phyloP scores from a whole-genome alignment of 306 rosid genomes.

The Cucurbita ficifolia region DNA sequence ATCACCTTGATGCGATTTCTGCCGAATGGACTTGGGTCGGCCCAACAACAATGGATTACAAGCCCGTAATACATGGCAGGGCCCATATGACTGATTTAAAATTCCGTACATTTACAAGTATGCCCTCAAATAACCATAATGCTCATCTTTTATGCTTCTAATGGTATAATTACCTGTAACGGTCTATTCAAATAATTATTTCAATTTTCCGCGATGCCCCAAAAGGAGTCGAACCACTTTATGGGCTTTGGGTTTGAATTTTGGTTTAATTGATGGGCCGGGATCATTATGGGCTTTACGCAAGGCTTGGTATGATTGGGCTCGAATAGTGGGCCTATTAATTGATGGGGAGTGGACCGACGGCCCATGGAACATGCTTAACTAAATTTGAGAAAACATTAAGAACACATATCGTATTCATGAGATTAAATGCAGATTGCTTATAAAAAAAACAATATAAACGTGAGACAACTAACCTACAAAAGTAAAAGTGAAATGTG shows the following conservation, averaged over 20 bases:
- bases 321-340: not conserved
- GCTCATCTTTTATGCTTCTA: no score
- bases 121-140: no score
- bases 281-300: not conserved
- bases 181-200: no score
- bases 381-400: not conserved
- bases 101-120: not conserved
- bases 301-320: not conserved
- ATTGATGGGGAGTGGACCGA: not conserved
- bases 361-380: not conserved
- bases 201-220: no score
- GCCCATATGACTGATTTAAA: not conserved
- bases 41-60: not conserved
- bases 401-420: not conserved
- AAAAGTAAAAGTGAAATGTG: not conserved
- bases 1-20: not conserved
- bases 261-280: not conserved
- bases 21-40: not conserved
- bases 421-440: not conserved
- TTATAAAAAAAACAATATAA: not conserved
- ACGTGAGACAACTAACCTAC: not conserved
- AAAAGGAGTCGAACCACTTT: not conserved
- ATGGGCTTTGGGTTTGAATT: not conserved
- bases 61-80: not conserved
- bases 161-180: no score